Percentiles rank a stretch among this genome's conserved stretches.
Conservation (phyloP, 495 filamentous ascomycete species). For the Penicillium malachiteum region DNA sequence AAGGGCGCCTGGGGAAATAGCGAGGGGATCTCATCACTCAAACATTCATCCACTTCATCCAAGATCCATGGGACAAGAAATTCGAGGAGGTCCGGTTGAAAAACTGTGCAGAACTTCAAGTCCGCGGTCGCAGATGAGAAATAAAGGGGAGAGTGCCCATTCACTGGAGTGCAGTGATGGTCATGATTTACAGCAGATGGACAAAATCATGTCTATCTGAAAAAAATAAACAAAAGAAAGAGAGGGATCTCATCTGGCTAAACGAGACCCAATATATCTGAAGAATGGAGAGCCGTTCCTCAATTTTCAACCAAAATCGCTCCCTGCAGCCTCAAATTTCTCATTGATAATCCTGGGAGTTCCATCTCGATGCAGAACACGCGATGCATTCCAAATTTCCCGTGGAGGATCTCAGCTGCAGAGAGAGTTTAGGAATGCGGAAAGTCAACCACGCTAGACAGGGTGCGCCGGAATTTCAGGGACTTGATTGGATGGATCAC, state of each 20-base stretch:
- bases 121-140: not conserved
- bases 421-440: too few relatives aligned
- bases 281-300: not conserved
- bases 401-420: too few relatives aligned
- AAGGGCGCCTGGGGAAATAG: not conserved
- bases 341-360: not conserved
- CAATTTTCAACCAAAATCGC: not conserved
- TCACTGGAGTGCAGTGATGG: not conserved
- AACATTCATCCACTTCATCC: too few relatives aligned
- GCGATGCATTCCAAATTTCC: too few relatives aligned
- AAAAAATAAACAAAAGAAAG: not conserved
- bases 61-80: not conserved
- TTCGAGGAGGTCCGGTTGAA: not conserved
- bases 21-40: not conserved
- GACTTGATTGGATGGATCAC: not conserved
- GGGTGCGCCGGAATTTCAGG: too few relatives aligned
- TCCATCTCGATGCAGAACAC: not conserved
- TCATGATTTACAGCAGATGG: constrained; percentile 20
- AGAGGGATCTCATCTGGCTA: constrained; percentile 1
- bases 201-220: constrained; percentile 4
- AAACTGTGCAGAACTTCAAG: not conserved
- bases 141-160: not conserved
- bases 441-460: too few relatives aligned
- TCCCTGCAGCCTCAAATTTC: not conserved
- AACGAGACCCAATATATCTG: not conserved